Conservation (phyloP, 2,329 filamentous ascomycete species). For the Chalara sp. region DNA sequence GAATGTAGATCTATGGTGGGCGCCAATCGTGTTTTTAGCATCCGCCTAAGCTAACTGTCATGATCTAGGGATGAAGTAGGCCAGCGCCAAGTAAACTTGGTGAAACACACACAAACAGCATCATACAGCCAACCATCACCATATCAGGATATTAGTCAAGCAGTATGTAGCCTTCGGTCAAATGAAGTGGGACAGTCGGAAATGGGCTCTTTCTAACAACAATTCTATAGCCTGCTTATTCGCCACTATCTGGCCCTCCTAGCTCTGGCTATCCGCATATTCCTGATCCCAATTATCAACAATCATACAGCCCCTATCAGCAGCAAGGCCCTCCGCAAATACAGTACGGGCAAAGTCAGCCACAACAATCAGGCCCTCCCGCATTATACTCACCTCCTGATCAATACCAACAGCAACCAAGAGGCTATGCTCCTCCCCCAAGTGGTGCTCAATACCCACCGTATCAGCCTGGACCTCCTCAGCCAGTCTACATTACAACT, state of each 20-base stretch:
- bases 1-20: constrained; percentile 62
- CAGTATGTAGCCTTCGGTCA: too few species aligned
- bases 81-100: constrained; percentile 58
- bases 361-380: too few species aligned
- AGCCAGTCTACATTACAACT: background rate
- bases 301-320: background rate
- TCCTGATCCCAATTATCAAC: background rate
- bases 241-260: constrained; percentile 16
- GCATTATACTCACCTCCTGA: too few species aligned
- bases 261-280: too few species aligned
- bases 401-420: too few species aligned
- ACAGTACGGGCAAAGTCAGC: too few species aligned
- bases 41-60: too few species aligned
- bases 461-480: background rate
- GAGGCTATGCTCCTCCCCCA: background rate
- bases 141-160: too few species aligned
- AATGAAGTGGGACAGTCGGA: too few species aligned
- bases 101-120: constrained; percentile 56
- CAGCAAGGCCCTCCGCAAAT: background rate
- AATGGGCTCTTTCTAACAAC: background rate
- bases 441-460: background rate
- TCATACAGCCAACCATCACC: constrained; percentile 66
- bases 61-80: constrained; percentile 36
- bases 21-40: too few species aligned
- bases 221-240: constrained; percentile 11